Base-by-base conservation (phyloP, 2,329 filamentous ascomycete species). In the Chaetothyriales sp. region DNA sequence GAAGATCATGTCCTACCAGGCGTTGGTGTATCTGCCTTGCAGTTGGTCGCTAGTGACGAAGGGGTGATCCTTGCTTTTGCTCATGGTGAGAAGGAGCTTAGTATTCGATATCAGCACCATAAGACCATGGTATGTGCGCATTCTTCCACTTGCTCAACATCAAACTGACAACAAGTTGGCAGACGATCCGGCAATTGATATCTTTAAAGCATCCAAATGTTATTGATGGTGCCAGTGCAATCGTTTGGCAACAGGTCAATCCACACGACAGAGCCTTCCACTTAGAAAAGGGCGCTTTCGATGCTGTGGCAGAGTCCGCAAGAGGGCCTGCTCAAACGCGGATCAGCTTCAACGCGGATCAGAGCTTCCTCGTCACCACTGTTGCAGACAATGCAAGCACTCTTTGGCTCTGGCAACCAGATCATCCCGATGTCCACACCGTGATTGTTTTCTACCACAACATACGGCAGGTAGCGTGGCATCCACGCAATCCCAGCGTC, bases 221-320 rank as follows among this genome's bases (percentile, higher is more conserved):
- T 5, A 49, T 59, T 25, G 51, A 58, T 26, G 56, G 57, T 2
- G 44, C 49, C 4, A 47, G 48, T n/a, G 51, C 53, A 6, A 32
- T 51, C 42, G 46, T 57, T 36, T 59, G 57, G 57, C 56, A 58
- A 42, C 56, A 59, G 25, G 47, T 46, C 3, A 36, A 18, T 43
- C 36, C 12, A 5, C 9, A 43, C 7, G 43, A 44, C 8, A n/a
- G 48, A 18, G 36, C 45, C 19, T 59, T 56, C 46, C 45, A 42
- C 5, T 44, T 55, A 7, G 50, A 56, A 19, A 51, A 51, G 9
- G 48, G 49, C n/a, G 45, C 47, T 5, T 54, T 57, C 47, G 56
- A 53, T 26, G 48, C 49, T 12, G 46, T 39, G 5, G 7, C 42
- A 45, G 42, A 36, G 25, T 12, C 49, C 42, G 20, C n/a, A 19